A percentile compares a stretch with the other conserved stretches of the same genome.
Conservation (phyloP, 2,329 filamentous ascomycete species). For the Xylaria hypoxylon region DNA sequence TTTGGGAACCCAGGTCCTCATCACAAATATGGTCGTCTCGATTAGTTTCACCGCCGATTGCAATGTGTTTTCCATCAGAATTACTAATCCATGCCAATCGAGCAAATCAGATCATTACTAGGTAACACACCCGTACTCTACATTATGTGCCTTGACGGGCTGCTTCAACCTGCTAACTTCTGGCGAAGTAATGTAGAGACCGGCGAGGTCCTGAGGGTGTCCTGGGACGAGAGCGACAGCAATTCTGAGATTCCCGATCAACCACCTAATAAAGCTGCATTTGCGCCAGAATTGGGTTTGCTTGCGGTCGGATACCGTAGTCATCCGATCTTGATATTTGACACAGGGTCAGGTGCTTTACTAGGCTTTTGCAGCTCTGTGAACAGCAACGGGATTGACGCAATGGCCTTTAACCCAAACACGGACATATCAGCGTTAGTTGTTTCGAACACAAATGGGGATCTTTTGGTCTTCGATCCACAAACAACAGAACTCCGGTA, state of each 20-base stretch:
- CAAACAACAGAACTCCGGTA: slow-evolving; percentile 38
- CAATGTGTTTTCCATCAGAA: slow-evolving; percentile 30
- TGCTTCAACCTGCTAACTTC: slow-evolving; percentile 27
- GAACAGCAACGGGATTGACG: slow-evolving; percentile 43
- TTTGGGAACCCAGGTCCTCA: slow-evolving; percentile 31
- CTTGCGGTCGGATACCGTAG: slow-evolving; percentile 46
- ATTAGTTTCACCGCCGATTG: slow-evolving; percentile 29
- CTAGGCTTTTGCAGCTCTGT: slow-evolving; percentile 38
- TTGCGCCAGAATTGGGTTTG: slow-evolving; percentile 33
- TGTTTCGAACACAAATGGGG: slow-evolving; percentile 44
- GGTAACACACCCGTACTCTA: slow-evolving; percentile 25
- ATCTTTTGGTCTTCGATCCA: slow-evolving; percentile 48
- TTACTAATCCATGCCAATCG: slow-evolving; percentile 20
- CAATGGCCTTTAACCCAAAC: slow-evolving; percentile 48
- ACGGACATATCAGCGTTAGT: slow-evolving; percentile 43
- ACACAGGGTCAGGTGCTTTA: slow-evolving; percentile 38
- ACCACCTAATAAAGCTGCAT: slow-evolving; percentile 27
- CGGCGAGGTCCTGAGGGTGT: slow-evolving; percentile 30
- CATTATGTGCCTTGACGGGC: slow-evolving; percentile 13
- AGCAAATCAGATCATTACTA: slow-evolving; percentile 28
- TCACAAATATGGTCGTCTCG: slow-evolving; percentile 30
- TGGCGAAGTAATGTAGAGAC: slow-evolving; percentile 32
- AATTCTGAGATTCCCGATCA: slow-evolving; percentile 32
- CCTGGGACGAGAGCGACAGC: slow-evolving; percentile 16
- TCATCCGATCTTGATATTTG: slow-evolving; percentile 45